phyloP scores from a whole-genome alignment of 2,329 filamentous ascomycete genomes.

The Aspergillus calidoustus region DNA sequence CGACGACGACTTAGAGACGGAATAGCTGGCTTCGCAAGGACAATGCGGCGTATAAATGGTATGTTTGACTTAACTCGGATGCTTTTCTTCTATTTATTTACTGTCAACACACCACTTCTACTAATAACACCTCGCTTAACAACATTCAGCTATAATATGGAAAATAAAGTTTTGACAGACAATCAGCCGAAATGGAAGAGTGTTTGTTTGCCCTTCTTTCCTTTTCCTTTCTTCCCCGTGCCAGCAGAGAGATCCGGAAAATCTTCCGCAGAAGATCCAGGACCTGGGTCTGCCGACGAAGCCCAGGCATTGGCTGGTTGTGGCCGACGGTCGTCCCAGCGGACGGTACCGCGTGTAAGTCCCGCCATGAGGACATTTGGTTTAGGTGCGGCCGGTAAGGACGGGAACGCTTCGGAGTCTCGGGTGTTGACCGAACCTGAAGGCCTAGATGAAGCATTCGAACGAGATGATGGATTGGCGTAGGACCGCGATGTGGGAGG shows the following conservation, averaged over 20 bases:
- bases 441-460: conserved; percentile 25
- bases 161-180: neutral
- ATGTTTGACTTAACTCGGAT: neutral
- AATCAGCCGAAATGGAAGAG: conserved; percentile 45
- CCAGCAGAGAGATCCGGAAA: conserved; percentile 25
- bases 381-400: conserved; percentile 78
- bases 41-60: neutral
- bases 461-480: conserved; percentile 33
- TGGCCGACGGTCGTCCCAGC: conserved; percentile 49
- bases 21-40: neutral
- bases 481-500: conserved; percentile 28
- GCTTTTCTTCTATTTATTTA: conserved; percentile 8
- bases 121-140: conserved; percentile 10
- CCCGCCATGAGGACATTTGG: conserved; percentile 60
- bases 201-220: conserved; percentile 47
- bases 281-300: conserved; percentile 29
- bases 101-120: conserved; percentile 3
- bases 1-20: neutral
- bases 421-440: conserved; percentile 29
- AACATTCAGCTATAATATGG: neutral
- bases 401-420: conserved; percentile 72
- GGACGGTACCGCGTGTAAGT: conserved; percentile 51
- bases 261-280: conserved; percentile 29
- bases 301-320: conserved; percentile 45
- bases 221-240: conserved; percentile 43